Evolutionary conservation across 768 basidiomycete species (phyloP), one percentile per base, ranked within the genome.

Genomic region (Cystobasidium onofrii): DNA sequence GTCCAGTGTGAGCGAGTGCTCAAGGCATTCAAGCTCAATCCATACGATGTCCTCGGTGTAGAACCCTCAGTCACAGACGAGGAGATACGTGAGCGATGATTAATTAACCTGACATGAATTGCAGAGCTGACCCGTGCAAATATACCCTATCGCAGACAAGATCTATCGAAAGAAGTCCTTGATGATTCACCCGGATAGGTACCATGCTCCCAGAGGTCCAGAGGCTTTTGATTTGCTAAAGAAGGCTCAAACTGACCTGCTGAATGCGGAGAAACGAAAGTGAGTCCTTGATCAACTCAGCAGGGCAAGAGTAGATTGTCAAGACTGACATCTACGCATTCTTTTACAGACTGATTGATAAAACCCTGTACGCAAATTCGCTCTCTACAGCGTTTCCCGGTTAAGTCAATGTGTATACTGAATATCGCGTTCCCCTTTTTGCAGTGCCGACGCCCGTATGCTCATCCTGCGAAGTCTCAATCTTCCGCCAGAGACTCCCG

Each of bases 171-270:
- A 81, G 75, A 83, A 81, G 73, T 82, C 82, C 1, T 77, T 84
- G 54, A 75, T 96, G 82, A 97, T 99, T 79, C 96, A 99, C 85
- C 96, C 96, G 75, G 96, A 99, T 84, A 99, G 98, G 85, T 89
- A 90, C 78, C 84, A 90, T 80, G 91, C 96, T 82, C 84, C 86
- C 4, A 87, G 88, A 78, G 90, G 91, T 64, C 89, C 91, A 78
- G 91, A 96, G 82, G 93, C 93, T 0, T 96, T 96, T 80, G 92
- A 95, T 81, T 79, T 92, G 39, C 85, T 96, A 60, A 96, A 96
- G 84, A 95, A 96, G 87, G 92, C 92, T 4, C 90, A 92, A 81
- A 86, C 86, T 34, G 91, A 94, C 77, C 84, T 95, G 1, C 86
- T 55, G 1, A 74, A 76, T 62, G 44, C 73, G 12, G 31, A 63